Evolutionary conservation across 108 stramenopile genomes (phyloP).

Genomic region (Skeletonema grethae): DNA sequence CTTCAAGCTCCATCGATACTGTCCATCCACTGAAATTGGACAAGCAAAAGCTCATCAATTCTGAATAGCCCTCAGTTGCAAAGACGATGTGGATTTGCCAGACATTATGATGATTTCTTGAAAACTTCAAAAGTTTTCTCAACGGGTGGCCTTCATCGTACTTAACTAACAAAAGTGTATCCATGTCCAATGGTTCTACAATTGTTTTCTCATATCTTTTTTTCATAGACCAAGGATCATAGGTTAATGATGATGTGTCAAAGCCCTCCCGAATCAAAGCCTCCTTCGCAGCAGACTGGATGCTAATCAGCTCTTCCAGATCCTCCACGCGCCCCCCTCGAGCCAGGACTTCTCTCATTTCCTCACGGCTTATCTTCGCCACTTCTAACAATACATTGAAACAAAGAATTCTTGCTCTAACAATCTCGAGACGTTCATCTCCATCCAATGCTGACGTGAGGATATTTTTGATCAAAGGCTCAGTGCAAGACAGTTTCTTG

Average conservation of each 20-base stretch:
- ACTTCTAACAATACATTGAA: not conserved
- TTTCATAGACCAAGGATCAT: no score
- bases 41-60: not conserved
- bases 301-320: not conserved
- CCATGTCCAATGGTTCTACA: no score
- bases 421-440: not conserved
- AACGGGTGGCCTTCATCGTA: no score
- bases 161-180: no score
- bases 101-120: no score
- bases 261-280: not conserved
- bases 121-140: no score
- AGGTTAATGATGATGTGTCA: no score
- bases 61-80: not conserved
- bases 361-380: no score
- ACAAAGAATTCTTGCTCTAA: not conserved
- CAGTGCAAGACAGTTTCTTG: not conserved
- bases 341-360: not conserved
- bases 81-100: not conserved
- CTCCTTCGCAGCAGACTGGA: not conserved
- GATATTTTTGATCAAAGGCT: not conserved
- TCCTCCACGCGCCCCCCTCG: not conserved
- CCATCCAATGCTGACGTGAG: not conserved
- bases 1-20: not conserved
- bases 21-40: not conserved
- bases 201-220: no score